phyloP scores from a whole-genome alignment of 495 filamentous ascomycete species.

The Xylaria venustula region DNA sequence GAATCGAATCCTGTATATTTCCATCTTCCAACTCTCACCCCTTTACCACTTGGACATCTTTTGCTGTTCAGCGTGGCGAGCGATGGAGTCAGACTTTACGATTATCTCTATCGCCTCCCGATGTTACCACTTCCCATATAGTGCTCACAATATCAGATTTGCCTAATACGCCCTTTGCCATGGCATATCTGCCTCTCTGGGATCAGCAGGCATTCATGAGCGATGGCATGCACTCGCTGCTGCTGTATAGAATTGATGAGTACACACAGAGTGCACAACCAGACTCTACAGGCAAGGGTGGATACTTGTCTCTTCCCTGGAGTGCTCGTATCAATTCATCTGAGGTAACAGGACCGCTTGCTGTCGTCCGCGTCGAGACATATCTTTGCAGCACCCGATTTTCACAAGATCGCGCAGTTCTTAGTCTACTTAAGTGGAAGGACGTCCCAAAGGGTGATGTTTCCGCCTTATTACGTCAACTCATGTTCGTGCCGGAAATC shows the following conservation, averaged over 20 bases:
- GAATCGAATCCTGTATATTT: constrained; percentile 83
- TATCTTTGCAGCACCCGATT: constrained; percentile 95
- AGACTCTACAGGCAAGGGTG: constrained; percentile 61
- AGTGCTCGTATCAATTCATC: constrained; percentile 62
- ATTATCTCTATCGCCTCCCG: constrained; percentile 73
- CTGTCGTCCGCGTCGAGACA: constrained; percentile 75
- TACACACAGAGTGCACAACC: constrained; percentile 59
- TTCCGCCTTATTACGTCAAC: constrained; percentile 68
- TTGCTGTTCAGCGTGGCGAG: constrained; percentile 71
- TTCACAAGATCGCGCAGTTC: constrained; percentile 86
- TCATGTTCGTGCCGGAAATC: constrained; percentile 93
- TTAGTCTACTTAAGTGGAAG: constrained; percentile 84
- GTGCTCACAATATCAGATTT: constrained; percentile 86
- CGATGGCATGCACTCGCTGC: constrained; percentile 77
- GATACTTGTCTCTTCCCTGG: constrained; percentile 84
- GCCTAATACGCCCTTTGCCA: constrained; percentile 80
- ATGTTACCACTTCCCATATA: constrained; percentile 81
- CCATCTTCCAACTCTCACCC: constrained; percentile 74
- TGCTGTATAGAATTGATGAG: constrained; percentile 90
- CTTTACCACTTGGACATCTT: constrained; percentile 82
- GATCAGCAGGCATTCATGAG: constrained; percentile 85
- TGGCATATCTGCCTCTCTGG: constrained; percentile 94
- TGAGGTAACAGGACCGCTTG: constrained; percentile 73
- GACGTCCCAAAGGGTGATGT: constrained; percentile 68
- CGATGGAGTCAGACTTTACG: constrained; percentile 86